phyloP scores from a whole-genome alignment of 805 yeast species.

The Zygoascus tannicola region DNA sequence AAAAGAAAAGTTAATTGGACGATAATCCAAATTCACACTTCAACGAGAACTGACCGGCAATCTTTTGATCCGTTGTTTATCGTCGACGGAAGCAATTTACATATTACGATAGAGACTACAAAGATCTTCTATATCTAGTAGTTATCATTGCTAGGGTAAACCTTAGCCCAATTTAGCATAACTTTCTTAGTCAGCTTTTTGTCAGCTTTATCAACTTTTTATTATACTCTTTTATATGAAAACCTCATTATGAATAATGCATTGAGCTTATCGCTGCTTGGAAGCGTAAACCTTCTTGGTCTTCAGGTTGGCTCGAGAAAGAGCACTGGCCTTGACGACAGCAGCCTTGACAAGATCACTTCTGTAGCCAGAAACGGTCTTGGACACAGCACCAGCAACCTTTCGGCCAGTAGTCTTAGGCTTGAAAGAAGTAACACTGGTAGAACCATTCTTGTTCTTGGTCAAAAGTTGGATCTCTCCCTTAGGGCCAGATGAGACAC shows the following conservation, averaged over 20 bases:
- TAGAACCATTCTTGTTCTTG: constrained; percentile 37
- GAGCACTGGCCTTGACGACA: constrained; percentile 40
- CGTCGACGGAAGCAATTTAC: too few relatives aligned
- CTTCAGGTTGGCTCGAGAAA: constrained; percentile 31
- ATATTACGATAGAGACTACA: too few relatives aligned
- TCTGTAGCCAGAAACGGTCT: constrained; percentile 39
- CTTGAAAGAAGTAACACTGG: constrained; percentile 33
- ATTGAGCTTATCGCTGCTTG: constrained; percentile 16
- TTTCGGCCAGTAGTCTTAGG: constrained; percentile 35
- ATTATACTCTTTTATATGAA: constrained; percentile 1
- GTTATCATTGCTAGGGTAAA: too few relatives aligned
- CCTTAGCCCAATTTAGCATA: too few relatives aligned
- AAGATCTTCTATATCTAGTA: too few relatives aligned
- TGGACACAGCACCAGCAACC: constrained; percentile 38
- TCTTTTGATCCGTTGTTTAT: too few relatives aligned
- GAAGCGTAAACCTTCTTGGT: constrained; percentile 29
- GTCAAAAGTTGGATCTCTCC: constrained; percentile 35
- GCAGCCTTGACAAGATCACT: constrained; percentile 41
- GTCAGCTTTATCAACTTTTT: constrained; percentile 3
- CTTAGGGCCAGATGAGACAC: constrained; percentile 28
- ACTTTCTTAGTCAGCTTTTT: too few relatives aligned
- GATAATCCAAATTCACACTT: too few relatives aligned
- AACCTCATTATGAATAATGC: background rate
- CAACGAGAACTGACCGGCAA: too few relatives aligned
- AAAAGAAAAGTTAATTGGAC: too few relatives aligned